These are phyloP conservation scores for Paraurostyla sp. DNA, from an alignment of 73 alveolate genomes.

Conservation along the genomic window DNA sequence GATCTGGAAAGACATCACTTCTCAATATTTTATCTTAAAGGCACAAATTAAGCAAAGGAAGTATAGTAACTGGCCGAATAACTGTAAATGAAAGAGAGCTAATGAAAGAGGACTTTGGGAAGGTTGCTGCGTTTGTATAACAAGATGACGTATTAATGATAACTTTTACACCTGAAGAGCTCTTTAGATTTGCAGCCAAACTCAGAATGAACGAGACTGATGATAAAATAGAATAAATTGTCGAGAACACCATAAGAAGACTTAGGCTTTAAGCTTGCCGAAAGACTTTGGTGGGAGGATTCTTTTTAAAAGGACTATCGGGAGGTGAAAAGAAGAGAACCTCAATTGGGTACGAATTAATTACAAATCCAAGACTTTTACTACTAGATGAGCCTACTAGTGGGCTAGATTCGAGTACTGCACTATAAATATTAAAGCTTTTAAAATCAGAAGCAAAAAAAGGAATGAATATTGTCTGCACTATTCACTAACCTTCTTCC, in stretches of 20 bases:
- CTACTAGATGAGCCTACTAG: slow-evolving; percentile 82
- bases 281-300: slow-evolving; percentile 73
- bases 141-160: slow-evolving; percentile 56
- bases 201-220: slow-evolving; percentile 1
- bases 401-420: slow-evolving; percentile 70
- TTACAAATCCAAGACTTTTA: slow-evolving; percentile 71
- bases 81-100: slow-evolving; percentile 26
- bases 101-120: slow-evolving; percentile 28
- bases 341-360: slow-evolving; percentile 74
- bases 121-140: slow-evolving; percentile 58
- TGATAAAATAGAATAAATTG: slow-evolving; percentile 1
- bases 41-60: neutral
- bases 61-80: slow-evolving; percentile 15
- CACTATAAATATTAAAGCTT: slow-evolving; percentile 35
- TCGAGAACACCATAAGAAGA: slow-evolving; percentile 14
- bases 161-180: slow-evolving; percentile 29
- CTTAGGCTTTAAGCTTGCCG: slow-evolving; percentile 64
- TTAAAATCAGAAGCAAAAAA: slow-evolving; percentile 39
- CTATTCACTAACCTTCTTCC: slow-evolving; percentile 87
- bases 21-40: slow-evolving; percentile 60
- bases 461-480: slow-evolving; percentile 78
- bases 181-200: slow-evolving; percentile 44
- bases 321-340: slow-evolving; percentile 86
- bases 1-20: slow-evolving; percentile 75
- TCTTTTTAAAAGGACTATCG: slow-evolving; percentile 74